phyloP scores from a whole-genome alignment of 495 filamentous ascomycete genomes.

The Clavariopsis aquatica region DNA sequence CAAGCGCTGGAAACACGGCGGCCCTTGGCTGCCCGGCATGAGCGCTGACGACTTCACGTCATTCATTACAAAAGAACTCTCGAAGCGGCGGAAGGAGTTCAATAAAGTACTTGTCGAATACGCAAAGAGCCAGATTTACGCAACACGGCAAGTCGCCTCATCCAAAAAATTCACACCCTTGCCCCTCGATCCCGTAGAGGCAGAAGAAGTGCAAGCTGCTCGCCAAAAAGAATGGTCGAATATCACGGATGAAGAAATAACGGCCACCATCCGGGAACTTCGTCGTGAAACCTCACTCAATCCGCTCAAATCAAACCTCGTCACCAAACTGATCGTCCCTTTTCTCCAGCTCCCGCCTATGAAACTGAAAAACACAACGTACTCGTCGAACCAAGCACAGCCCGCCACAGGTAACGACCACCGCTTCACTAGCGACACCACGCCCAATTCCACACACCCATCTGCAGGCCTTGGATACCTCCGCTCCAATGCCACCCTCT shows the following conservation, averaged over 20 bases:
- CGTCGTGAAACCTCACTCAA: slow-evolving; percentile 27
- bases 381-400: background rate
- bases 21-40: slow-evolving; percentile 82
- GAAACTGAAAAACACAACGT: slow-evolving; percentile 4
- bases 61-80: slow-evolving; percentile 62
- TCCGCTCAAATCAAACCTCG: slow-evolving; percentile 46
- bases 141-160: background rate
- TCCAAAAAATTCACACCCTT: background rate
- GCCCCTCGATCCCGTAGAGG: slow-evolving; percentile 28
- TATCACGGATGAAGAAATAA: slow-evolving; percentile 27
- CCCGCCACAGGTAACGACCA: slow-evolving; percentile 25
- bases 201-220: slow-evolving; percentile 8
- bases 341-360: slow-evolving; percentile 57
- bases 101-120: slow-evolving; percentile 55
- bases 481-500: slow-evolving; percentile 65
- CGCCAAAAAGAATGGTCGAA: slow-evolving; percentile 13
- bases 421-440: slow-evolving; percentile 15
- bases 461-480: slow-evolving; percentile 87
- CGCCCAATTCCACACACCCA: slow-evolving; percentile 75
- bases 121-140: slow-evolving; percentile 39
- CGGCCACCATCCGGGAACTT: slow-evolving; percentile 23
- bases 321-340: slow-evolving; percentile 49
- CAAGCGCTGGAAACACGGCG: slow-evolving; percentile 67
- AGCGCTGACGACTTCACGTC: slow-evolving; percentile 67
- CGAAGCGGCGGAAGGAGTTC: slow-evolving; percentile 52